A percentile compares a stretch with the other conserved stretches of the same genome.
phyloP scores from a whole-genome alignment of 2,329 filamentous ascomycete species.

The Clarireedia paspali region DNA sequence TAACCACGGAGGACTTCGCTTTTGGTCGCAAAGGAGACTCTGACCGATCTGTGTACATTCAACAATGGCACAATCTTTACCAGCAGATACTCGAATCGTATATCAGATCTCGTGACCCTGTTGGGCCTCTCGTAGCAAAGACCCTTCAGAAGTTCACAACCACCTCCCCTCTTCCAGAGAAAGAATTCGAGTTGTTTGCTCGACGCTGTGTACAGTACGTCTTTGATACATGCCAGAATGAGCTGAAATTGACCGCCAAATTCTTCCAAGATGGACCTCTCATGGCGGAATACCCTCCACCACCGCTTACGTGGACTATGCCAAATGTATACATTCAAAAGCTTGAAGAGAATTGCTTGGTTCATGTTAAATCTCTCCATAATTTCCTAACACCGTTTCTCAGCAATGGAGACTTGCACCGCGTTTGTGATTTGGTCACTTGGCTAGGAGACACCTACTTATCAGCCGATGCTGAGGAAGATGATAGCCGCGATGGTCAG shows the following conservation, averaged over 20 bases:
- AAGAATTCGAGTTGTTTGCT: slow-evolving; percentile 26
- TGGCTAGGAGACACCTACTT: slow-evolving; percentile 28
- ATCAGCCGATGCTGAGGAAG: slow-evolving; percentile 19
- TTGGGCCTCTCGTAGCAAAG: slow-evolving; percentile 48
- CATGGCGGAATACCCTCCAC: slow-evolving; percentile 17
- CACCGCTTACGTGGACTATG: slow-evolving; percentile 18
- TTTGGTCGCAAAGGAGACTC: slow-evolving; percentile 52
- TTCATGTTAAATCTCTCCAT: slow-evolving; percentile 24
- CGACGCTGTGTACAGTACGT: slow-evolving; percentile 24
- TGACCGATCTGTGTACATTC: slow-evolving; percentile 49
- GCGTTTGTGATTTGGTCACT: slow-evolving; percentile 23
- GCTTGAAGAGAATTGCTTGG: slow-evolving; percentile 24
- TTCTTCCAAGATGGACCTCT: slow-evolving; percentile 26
- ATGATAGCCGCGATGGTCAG: slow-evolving; percentile 22
- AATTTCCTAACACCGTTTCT: slow-evolving; percentile 23
- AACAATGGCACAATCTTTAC: slow-evolving; percentile 52
- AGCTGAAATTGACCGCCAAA: slow-evolving; percentile 22
- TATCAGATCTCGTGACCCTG: slow-evolving; percentile 36
- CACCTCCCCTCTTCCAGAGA: slow-evolving; percentile 21
- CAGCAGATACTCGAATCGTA: slow-evolving; percentile 46
- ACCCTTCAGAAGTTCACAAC: slow-evolving; percentile 42
- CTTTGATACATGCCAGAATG: slow-evolving; percentile 28
- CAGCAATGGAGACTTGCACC: slow-evolving; percentile 22
- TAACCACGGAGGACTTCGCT: slow-evolving; percentile 25
- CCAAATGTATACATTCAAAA: slow-evolving; percentile 21